Conservation (phyloP, 768 basidiomycete species). For the Xerocomellus chrysenteron region DNA sequence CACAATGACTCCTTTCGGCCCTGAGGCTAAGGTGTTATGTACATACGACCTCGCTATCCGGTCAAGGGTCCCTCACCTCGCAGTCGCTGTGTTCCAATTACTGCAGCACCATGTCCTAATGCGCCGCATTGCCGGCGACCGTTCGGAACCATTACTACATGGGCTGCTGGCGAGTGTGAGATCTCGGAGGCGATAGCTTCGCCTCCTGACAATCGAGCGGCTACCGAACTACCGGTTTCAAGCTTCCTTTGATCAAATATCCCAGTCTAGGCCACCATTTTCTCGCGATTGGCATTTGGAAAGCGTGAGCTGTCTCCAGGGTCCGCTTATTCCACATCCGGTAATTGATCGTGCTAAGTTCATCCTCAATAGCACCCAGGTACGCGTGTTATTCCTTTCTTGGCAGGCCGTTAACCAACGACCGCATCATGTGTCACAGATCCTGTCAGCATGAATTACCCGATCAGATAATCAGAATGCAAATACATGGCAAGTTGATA, state of each 20-base stretch:
- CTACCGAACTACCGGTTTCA: conserved; percentile 30
- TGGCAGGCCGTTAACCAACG: conserved; percentile 4
- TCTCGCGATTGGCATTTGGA: conserved; percentile 27
- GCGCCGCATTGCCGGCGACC: conserved; percentile 25
- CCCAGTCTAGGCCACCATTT: conserved; percentile 26
- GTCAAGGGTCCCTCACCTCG: conserved; percentile 1
- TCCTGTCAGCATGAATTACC: conserved; percentile 21
- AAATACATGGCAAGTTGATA: conserved; percentile 20
- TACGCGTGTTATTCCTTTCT: conserved; percentile 25
- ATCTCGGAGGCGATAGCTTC: conserved; percentile 35
- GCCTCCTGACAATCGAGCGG: conserved; percentile 35
- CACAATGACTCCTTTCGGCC: conserved; percentile 4
- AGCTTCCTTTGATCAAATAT: conserved; percentile 29
- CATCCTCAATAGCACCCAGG: conserved; percentile 12
- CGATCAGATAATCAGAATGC: conserved; percentile 22
- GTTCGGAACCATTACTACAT: conserved; percentile 33
- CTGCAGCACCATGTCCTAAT: conserved; percentile 20
- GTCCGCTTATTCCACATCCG: conserved; percentile 29
- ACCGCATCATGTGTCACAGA: conserved; percentile 4
- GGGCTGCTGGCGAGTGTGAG: conserved; percentile 28
- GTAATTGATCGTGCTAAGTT: conserved; percentile 26
- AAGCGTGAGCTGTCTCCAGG: conserved; percentile 31
- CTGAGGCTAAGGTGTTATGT: conserved; percentile 17
- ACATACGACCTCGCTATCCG: conserved; percentile 11
- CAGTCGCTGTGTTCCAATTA: conserved; percentile 24